Evolutionary conservation across 352 stramenopile genomes (phyloP), one percentile per base, ranked within the genome.

Genomic region (Phytopythium vexans): DNA sequence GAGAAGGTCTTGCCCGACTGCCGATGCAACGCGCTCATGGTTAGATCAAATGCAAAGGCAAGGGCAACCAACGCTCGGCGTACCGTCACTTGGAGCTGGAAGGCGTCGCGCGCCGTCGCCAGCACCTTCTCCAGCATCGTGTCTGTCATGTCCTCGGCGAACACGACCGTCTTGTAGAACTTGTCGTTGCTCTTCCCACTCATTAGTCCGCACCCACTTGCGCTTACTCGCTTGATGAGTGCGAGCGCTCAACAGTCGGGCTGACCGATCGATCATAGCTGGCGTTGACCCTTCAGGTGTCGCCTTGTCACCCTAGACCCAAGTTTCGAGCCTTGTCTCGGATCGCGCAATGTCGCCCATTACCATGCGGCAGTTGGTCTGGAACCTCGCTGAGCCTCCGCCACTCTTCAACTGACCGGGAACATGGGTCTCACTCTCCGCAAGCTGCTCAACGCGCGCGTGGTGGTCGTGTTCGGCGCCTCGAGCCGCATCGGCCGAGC

Each of bases 71-170:
- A 10, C 21, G 16, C 16, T 40, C 21, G 47, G 9, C 40, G 39
- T 14, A 77, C 82, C 56, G 78, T 87, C 54, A 92, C 81, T 79
- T 92, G 84, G 32, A 96, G 70, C 60, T 97, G 85, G 74, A 98
- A 97, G 15, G 86, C 92, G 56, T 97, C 90, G 51, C 89, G 80
- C 37, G 86, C 92, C 1, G 79, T 96, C 37, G 86, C 80, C 47
- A 97, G 70, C 32, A 91, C 90, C 59, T 95, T 92, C 56, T 97
- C 85, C 34, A 95, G 77, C 91, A 97, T 97, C 58, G 91, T 88
- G 62, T 98, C 91, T 16, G 86, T 95, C 92, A 98, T 98, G 65
- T 98, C 91, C 64, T 98, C 92, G 3, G 92, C 92, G 54, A 96
- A 98, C 33, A 98, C 90, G 56, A 96, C 88, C 21, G 79, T 95